Conservation (phyloP, 352 stramenopile genomes). For the Phytophthora agathidicida region DNA sequence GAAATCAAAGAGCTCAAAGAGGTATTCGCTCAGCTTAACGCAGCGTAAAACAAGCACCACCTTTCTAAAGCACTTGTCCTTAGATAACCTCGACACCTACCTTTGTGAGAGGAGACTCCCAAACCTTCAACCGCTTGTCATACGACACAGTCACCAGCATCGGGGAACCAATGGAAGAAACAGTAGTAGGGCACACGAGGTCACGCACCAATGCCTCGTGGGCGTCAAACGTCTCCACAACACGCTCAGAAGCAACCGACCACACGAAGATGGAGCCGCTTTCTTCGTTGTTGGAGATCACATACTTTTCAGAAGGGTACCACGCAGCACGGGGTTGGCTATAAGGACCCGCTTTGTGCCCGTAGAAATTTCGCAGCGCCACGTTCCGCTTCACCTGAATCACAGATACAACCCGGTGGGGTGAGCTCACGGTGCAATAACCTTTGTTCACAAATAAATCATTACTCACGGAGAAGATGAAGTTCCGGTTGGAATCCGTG, state of each 20-base stretch:
- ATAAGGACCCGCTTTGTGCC: conserved; percentile 83
- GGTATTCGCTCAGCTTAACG: conserved; percentile 55
- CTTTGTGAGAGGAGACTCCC: conserved; percentile 37
- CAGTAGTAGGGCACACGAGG: conserved; percentile 25
- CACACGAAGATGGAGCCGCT: conserved; percentile 66
- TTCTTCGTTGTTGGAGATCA: conserved; percentile 86
- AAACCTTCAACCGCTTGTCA: conserved; percentile 80
- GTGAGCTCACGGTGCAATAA: neutral
- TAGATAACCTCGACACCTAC: conserved; percentile 19
- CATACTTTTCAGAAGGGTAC: conserved; percentile 85
- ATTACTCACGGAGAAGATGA: conserved; percentile 70
- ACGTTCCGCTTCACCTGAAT: conserved; percentile 68
- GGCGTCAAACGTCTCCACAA: conserved; percentile 69
- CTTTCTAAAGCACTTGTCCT: conserved; percentile 10
- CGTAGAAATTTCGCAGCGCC: conserved; percentile 79
- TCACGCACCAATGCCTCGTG: conserved; percentile 79
- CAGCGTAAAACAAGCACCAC: conserved; percentile 22
- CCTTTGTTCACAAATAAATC: neutral
- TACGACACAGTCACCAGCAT: conserved; percentile 78
- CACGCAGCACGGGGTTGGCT: conserved; percentile 77
- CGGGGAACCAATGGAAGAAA: conserved; percentile 18
- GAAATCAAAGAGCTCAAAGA: conserved; percentile 79
- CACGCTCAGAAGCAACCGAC: conserved; percentile 78
- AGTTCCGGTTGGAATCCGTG: conserved; percentile 84
- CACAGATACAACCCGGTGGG: neutral